Evolutionary conservation across 305 asterid species (phyloP).

Genomic region (Coffea humblotiana): DNA sequence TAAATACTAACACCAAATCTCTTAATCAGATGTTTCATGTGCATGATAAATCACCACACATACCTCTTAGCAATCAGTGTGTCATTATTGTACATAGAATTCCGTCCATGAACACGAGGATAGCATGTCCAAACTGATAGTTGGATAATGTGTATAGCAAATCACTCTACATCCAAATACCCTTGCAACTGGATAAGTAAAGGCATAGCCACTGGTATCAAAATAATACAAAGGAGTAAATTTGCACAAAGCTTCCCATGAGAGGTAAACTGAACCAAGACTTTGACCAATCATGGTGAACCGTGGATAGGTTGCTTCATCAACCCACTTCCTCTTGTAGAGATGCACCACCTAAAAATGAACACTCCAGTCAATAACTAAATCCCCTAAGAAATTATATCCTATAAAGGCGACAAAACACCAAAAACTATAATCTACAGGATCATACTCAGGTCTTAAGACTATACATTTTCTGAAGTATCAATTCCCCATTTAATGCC

Average conservation of each 20-base stretch:
- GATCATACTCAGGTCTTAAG: not conserved
- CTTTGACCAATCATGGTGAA: constrained; percentile 97
- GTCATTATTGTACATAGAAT: constrained; percentile 88
- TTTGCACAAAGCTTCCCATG: constrained; percentile 85
- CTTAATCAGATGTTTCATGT: not conserved
- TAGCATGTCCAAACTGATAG: constrained; percentile 93
- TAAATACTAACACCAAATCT: not conserved
- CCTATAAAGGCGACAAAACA: not conserved
- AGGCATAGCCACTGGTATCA: constrained; percentile 96
- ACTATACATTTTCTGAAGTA: not conserved
- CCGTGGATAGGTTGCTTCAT: constrained; percentile 84
- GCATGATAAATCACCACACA: not conserved
- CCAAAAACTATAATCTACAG: not conserved
- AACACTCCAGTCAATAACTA: constrained; percentile 21
- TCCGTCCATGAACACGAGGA: constrained; percentile 77
- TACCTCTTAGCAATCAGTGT: constrained; percentile 77
- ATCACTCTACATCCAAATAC: constrained; percentile 63
- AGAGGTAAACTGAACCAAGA: constrained; percentile 81
- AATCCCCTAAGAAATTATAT: constrained; percentile 1
- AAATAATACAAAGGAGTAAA: constrained; percentile 70
- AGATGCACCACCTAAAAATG: constrained; percentile 73
- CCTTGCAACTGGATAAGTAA: constrained; percentile 88
- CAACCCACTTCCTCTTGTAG: constrained; percentile 77
- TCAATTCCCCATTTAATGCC: not conserved
- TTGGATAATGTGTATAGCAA: constrained; percentile 94